A percentile compares a stretch with the other conserved stretches of the same genome.
phyloP scores from a whole-genome alignment of 306 rosid species.

The Astragalus membranaceus region DNA sequence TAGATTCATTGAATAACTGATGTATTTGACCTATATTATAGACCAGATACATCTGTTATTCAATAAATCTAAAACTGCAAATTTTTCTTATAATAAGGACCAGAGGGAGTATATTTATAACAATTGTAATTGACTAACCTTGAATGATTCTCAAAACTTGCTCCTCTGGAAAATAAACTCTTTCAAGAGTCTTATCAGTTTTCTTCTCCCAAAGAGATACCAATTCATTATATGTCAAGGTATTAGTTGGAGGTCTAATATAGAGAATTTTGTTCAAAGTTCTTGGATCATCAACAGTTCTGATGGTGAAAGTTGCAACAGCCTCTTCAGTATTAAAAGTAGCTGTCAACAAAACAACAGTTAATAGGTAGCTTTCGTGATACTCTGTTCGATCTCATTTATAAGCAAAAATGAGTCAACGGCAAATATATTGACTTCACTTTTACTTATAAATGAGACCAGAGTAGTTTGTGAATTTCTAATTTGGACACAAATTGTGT shows the following conservation, averaged over 20 bases:
- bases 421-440: no score
- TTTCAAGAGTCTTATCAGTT: slow-evolving; percentile 25
- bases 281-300: slow-evolving; percentile 38
- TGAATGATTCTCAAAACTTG: slow-evolving; percentile 7
- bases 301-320: slow-evolving; percentile 28
- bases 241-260: slow-evolving; percentile 20
- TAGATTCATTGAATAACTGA: no score
- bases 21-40: no score
- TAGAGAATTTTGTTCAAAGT: slow-evolving; percentile 40
- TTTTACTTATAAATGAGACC: no score
- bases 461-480: no score
- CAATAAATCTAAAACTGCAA: no score
- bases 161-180: slow-evolving; percentile 7
- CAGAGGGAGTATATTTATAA: not conserved
- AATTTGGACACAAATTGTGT: no score
- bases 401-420: no score
- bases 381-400: no score
- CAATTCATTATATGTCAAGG: slow-evolving; percentile 32
- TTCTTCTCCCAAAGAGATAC: slow-evolving; percentile 44
- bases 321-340: slow-evolving; percentile 36
- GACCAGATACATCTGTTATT: no score
- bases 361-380: no score
- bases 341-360: not conserved
- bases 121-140: not conserved
- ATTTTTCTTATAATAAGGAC: no score